Evolutionary conservation across 2,329 filamentous ascomycete genomes (phyloP).

Genomic region (Diplodia sapinea): DNA sequence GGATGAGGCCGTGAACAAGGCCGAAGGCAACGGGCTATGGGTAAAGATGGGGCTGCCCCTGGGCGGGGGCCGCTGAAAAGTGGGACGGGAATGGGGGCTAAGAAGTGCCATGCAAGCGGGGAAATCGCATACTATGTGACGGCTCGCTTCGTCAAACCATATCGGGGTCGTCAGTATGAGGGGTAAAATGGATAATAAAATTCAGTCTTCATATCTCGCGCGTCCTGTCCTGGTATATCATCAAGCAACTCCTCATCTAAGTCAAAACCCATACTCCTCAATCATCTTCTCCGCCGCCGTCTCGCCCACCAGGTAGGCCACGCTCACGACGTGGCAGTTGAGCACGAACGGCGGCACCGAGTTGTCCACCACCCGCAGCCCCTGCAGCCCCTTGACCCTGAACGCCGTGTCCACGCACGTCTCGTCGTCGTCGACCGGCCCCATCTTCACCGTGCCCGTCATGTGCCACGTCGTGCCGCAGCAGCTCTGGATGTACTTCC

Average conservation of each 20-base stretch:
- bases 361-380: conserved; percentile 39
- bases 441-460: conserved; percentile 64
- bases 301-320: conserved; percentile 44
- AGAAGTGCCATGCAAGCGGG: background rate
- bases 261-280: conserved; percentile 37
- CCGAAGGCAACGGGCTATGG: background rate
- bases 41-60: background rate
- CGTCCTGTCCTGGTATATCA: background rate
- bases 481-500: conserved; percentile 53
- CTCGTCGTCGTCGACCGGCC: conserved; percentile 38
- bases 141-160: too few species aligned
- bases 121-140: too few species aligned
- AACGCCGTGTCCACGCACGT: conserved; percentile 37
- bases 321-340: conserved; percentile 26
- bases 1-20: background rate
- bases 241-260: background rate
- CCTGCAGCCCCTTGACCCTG: conserved; percentile 36
- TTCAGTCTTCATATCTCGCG: background rate
- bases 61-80: background rate
- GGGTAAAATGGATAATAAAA: too few species aligned
- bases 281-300: conserved; percentile 44
- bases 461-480: conserved; percentile 61
- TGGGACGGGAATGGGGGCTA: background rate
- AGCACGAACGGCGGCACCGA: conserved; percentile 36
- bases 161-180: too few species aligned